These are phyloP conservation scores for Botryotinia globosa DNA, from an alignment of 2,329 filamentous ascomycete species.

Conservation along the genomic window DNA sequence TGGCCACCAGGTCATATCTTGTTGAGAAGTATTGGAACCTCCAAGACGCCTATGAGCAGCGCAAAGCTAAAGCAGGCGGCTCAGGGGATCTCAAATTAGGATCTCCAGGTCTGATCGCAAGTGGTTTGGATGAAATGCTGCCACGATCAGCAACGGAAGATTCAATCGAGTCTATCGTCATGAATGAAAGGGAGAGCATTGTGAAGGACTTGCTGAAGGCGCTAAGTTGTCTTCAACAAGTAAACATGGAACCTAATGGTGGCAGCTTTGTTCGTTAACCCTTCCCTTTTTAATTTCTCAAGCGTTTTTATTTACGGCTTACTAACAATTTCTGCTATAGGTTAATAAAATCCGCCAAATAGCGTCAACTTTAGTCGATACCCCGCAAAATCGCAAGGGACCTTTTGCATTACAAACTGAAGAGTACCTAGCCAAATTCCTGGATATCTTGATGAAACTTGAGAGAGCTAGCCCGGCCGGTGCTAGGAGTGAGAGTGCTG, in stretches of 20 bases:
- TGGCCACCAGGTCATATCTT: conserved; percentile 78
- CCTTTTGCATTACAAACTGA: conserved; percentile 58
- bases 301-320: conserved; percentile 4
- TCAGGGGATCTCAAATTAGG: conserved; percentile 10
- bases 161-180: conserved; percentile 52
- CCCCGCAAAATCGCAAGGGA: conserved; percentile 52
- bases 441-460: conserved; percentile 71
- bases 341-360: conserved; percentile 84
- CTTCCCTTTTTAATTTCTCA: not conserved
- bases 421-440: conserved; percentile 67
- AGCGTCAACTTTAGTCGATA: conserved; percentile 72
- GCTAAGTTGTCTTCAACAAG: conserved; percentile 73
- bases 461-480: conserved; percentile 48
- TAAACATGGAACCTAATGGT: conserved; percentile 75
- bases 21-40: conserved; percentile 84
- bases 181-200: conserved; percentile 74
- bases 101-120: conserved; percentile 33
- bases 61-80: conserved; percentile 37
- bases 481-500: conserved; percentile 43
- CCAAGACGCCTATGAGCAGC: conserved; percentile 60
- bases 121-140: conserved; percentile 35
- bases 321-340: conserved; percentile 26
- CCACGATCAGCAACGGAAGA: conserved; percentile 44
- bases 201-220: conserved; percentile 75
- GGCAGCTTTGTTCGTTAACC: conserved; percentile 56